Evolutionary conservation across 1,139 yeast genomes (phyloP).

Genomic region (Blastobotrys serpentis): DNA sequence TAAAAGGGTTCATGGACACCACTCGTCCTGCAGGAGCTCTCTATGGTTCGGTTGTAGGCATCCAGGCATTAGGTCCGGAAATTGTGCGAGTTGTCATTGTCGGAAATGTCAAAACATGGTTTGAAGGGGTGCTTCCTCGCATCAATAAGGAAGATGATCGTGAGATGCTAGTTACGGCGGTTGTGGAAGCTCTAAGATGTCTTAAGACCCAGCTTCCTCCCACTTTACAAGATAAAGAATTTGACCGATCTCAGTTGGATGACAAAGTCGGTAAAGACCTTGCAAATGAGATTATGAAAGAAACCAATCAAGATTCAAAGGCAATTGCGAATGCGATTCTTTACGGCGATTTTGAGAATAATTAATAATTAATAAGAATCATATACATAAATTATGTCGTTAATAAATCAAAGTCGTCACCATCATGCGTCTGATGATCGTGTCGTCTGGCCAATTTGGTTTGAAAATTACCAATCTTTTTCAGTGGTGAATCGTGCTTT

Average conservation of each 20-base stretch:
- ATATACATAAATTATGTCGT: neutral
- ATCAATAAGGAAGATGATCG: slow-evolving; percentile 32
- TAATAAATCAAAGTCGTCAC: neutral
- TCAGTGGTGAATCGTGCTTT: slow-evolving; percentile 1
- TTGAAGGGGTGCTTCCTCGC: slow-evolving; percentile 35
- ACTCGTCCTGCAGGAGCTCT: slow-evolving; percentile 83
- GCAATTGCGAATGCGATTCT: slow-evolving; percentile 68
- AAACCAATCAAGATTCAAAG: slow-evolving; percentile 52
- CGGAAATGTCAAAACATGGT: slow-evolving; percentile 84
- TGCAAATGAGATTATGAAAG: slow-evolving; percentile 44
- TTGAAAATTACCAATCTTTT: slow-evolving; percentile 1
- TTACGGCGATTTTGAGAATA: slow-evolving; percentile 55
- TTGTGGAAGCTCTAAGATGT: slow-evolving; percentile 35
- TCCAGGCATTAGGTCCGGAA: slow-evolving; percentile 81
- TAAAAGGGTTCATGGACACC: slow-evolving; percentile 83
- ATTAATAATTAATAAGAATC: neutral
- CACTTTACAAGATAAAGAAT: slow-evolving; percentile 26
- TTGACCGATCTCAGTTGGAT: slow-evolving; percentile 45
- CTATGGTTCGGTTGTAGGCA: slow-evolving; percentile 87
- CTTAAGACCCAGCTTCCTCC: slow-evolving; percentile 30
- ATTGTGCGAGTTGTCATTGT: slow-evolving; percentile 80
- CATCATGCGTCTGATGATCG: neutral
- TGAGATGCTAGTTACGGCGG: slow-evolving; percentile 30
- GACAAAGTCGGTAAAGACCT: slow-evolving; percentile 64
- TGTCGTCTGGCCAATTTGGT: neutral